Evolutionary conservation across 1,284 basidiomycete genomes (phyloP), one percentile per base, ranked within the genome.

Genomic region (Tilletia walkeri): DNA sequence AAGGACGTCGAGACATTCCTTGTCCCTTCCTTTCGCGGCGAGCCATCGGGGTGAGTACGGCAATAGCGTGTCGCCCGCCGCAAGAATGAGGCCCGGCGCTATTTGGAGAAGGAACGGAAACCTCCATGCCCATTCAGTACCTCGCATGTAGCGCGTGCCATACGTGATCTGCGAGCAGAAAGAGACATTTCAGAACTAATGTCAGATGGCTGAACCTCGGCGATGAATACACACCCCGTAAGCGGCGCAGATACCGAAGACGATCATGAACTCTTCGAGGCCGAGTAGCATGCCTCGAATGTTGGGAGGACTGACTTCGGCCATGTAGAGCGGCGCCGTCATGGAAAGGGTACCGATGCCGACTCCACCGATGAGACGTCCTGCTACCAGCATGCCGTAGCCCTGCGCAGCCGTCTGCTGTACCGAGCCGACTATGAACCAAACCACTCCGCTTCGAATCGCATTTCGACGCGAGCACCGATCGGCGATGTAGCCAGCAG

Each of bases 201-300:
- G 41, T 5, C 41, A 45, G 41, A 45, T 5, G 41, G 41, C 5
- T 45, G 49, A 18, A 18, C 49, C 5, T 18, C 14, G 6, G 49
- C 5, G n/a, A 54, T 65, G 67, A 34, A 69, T 5, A 53, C 65
- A 66, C 41, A 76, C 67, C 14, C 61, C 78, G 48, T 70, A 76
- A 20, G 76, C 75, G 34, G 76, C 66, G 38, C 72, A 72, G 67
- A 78, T 77, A 2, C 91, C 91, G 0, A 90, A 83, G 14, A 92
- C 90, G 69, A 92, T 92, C 30, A 90, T 88, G 65, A 92, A 86
- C 73, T 93, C 91, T 80, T 93, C 91, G 34, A 45, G 34, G 38
- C 39, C 53, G 30, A 70, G 53, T 5, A 70, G 41, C 20, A 70
- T 36, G 20, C 69, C 69, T 24, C 69, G 69, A 6, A 70, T 54